Evolutionary conservation across 2,329 filamentous ascomycete species (phyloP).

Genomic region (Microascus cirrosus): DNA sequence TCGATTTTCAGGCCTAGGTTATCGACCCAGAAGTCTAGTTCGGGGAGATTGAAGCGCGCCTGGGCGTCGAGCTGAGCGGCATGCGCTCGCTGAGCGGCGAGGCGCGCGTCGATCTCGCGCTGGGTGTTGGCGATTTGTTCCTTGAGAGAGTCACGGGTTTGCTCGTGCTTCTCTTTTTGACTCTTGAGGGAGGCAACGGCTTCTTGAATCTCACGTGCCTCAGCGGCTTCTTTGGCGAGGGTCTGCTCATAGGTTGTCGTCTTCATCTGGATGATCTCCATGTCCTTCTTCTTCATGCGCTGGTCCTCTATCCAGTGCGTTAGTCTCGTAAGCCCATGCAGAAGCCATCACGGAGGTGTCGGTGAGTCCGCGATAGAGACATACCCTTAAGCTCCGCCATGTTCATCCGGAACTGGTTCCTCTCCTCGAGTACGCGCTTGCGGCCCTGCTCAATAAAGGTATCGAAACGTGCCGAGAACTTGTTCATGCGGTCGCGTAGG

Average conservation of each 20-base stretch:
- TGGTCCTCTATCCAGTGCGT: slow-evolving; percentile 59
- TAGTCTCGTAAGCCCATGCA: not conserved
- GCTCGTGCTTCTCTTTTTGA: slow-evolving; percentile 50
- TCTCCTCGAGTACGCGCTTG: slow-evolving; percentile 81
- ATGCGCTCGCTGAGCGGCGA: slow-evolving; percentile 62
- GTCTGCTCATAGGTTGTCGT: slow-evolving; percentile 60
- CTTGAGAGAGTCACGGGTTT: slow-evolving; percentile 43
- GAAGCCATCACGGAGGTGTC: not conserved
- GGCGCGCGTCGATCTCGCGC: slow-evolving; percentile 54
- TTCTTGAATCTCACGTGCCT: slow-evolving; percentile 63
- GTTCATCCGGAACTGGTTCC: slow-evolving; percentile 87
- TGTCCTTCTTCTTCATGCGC: slow-evolving; percentile 77
- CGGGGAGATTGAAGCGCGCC: slow-evolving; percentile 78
- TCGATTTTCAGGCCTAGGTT: slow-evolving; percentile 85
- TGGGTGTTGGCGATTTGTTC: slow-evolving; percentile 57
- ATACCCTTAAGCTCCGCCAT: slow-evolving; percentile 82
- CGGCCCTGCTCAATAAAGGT: slow-evolving; percentile 86
- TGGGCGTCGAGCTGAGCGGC: slow-evolving; percentile 71
- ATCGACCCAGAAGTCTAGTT: slow-evolving; percentile 92
- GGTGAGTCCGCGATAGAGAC: not conserved
- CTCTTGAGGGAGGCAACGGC: slow-evolving; percentile 46
- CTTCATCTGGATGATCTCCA: slow-evolving; percentile 70
- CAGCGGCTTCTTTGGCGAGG: slow-evolving; percentile 64
- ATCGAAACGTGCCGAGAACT: slow-evolving; percentile 85
- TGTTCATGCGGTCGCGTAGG: slow-evolving; percentile 85